phyloP scores from a whole-genome alignment of 1,139 yeast species.

The Kodamaea sp. region DNA sequence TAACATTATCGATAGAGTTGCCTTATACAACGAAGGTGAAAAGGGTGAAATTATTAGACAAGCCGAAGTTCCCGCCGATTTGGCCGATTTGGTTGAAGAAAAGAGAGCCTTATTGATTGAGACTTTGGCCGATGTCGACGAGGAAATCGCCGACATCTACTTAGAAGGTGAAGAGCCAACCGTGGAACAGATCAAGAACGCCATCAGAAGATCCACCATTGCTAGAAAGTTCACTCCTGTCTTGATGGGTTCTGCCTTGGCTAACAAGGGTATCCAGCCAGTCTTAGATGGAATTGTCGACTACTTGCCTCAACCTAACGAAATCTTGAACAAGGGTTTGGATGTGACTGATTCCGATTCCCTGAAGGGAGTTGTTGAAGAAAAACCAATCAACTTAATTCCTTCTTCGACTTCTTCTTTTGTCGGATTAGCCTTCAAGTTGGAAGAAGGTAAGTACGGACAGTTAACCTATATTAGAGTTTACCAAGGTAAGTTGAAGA shows the following conservation, averaged over 20 bases:
- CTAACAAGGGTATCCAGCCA: conserved; percentile 92
- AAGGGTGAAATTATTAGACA: conserved; percentile 78
- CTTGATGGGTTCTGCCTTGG: conserved; percentile 96
- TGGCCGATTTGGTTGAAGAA: conserved; percentile 28
- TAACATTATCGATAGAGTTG: conserved; percentile 83
- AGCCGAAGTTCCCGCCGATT: conserved; percentile 65
- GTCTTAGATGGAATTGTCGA: conserved; percentile 96
- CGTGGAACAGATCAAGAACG: conserved; percentile 75
- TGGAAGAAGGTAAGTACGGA: conserved; percentile 98
- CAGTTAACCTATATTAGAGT: conserved; percentile 96
- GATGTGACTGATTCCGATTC: conserved; percentile 55
- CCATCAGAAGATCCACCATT: conserved; percentile 95
- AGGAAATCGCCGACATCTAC: conserved; percentile 90
- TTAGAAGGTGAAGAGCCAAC: conserved; percentile 90
- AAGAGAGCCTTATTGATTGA: conserved; percentile 77
- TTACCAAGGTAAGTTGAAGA: conserved; percentile 91
- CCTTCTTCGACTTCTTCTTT: conserved; percentile 80
- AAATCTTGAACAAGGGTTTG: conserved; percentile 85
- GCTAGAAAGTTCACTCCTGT: conserved; percentile 98
- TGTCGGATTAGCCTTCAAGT: conserved; percentile 95
- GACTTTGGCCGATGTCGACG: conserved; percentile 96
- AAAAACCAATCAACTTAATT: conserved; percentile 69
- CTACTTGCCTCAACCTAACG: conserved; percentile 92
- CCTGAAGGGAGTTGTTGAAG: conserved; percentile 38
- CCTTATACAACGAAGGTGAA: conserved; percentile 86